Base-by-base conservation (phyloP, 495 filamentous ascomycete species). In the Xeromyces bisporus region DNA sequence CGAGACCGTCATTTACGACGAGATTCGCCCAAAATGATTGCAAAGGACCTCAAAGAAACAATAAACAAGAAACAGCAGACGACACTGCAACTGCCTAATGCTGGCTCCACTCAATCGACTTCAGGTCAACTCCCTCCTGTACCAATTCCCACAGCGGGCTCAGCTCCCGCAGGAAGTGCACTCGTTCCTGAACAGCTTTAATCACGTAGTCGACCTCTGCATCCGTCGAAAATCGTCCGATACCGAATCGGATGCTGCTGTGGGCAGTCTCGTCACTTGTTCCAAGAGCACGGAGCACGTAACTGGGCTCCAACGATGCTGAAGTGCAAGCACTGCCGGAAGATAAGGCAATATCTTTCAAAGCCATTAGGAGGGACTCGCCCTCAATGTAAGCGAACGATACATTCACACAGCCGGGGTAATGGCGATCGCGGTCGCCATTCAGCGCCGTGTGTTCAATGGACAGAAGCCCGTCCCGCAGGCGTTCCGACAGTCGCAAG, bases 371-470 rank as follows among this genome's bases (percentile, higher is more conserved):
- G 3, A 97, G 76, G 3, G 87, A 94, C 53, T 97, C 89, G 33
- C 89, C 89, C 56, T 97, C 89, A 11, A 97, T 80, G 48, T 96
- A 97, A 25, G 89, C 89, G 44, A 97, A 97, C 3, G 89, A 97
- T 25, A 97, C 74, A 50, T 97, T 97, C 35, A 97, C 87, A 50
- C 91, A 97, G 41, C 89, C 89, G 8, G 91, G 84, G 55, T 96
- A 97, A 58, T 83, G 85, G 35, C 67, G 66, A 3, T 76, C 51
- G 0, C 75, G 68, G 51, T 87, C 82, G 30, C 89, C 89, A 48
- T 97, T 97, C 44, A 87, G 80, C 13, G 62, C 65, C 3, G 89
- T 93, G 57, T 96, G 89, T 50, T 96, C 89, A 54, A 97, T 68
- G 5, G 80, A 55, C 14, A 96, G 62, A 12, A 97, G 73, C 5